Conservation (phyloP, 257 asterid species). For the Ilex asprella region DNA sequence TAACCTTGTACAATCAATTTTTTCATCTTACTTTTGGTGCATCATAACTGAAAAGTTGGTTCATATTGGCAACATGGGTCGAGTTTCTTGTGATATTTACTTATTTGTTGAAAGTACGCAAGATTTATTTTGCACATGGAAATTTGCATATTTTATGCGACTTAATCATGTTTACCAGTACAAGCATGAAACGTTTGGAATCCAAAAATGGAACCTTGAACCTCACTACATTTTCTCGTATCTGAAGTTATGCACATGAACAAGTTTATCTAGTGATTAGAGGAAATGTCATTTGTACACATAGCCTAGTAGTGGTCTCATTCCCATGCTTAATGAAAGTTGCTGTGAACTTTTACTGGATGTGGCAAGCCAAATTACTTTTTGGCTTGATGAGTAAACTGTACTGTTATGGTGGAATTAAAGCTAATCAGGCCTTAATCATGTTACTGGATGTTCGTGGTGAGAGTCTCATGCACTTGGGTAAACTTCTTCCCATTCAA, state of each 20-base stretch:
- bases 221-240: neutral
- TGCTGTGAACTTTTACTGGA: conserved; percentile 10
- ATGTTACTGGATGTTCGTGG: too few species aligned
- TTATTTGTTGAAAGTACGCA: too few species aligned
- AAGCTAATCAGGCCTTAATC: conserved; percentile 57
- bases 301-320: neutral
- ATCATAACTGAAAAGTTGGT: too few species aligned
- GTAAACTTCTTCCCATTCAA: too few species aligned
- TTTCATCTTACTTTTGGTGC: neutral
- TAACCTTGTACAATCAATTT: neutral
- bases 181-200: too few species aligned
- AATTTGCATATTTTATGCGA: too few species aligned
- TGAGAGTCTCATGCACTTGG: too few species aligned
- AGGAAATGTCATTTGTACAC: neutral
- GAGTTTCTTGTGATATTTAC: too few species aligned
- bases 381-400: conserved; percentile 81
- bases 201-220: neutral
- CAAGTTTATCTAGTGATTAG: too few species aligned
- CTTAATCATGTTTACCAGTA: too few species aligned
- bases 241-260: neutral
- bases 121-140: too few species aligned
- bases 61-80: too few species aligned
- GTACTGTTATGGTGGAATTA: conserved; percentile 57
- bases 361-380: conserved; percentile 85
- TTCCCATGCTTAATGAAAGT: neutral